A percentile compares a stretch with the other conserved stretches of the same genome.
Evolutionary conservation across 768 basidiomycete genomes (phyloP).

Genomic region (Pleurotus eryngii): DNA sequence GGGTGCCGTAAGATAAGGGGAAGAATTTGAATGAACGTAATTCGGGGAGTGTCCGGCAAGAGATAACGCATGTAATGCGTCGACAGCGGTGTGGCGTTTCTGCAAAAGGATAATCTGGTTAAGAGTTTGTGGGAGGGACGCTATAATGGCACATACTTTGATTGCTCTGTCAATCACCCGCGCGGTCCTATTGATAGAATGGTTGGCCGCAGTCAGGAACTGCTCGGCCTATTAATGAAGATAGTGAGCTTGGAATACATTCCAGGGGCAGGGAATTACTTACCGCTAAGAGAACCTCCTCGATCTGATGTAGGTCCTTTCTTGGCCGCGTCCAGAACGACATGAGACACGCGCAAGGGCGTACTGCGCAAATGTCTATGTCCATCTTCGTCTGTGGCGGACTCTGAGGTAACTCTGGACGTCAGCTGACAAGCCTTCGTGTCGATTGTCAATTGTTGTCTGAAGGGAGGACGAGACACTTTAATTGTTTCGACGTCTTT

Average conservation of each 20-base stretch:
- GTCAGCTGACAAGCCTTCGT: background rate
- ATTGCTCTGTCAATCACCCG: slow-evolving; percentile 53
- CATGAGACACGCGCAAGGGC: slow-evolving; percentile 40
- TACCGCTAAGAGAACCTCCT: slow-evolving; percentile 52
- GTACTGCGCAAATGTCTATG: slow-evolving; percentile 18
- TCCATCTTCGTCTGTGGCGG: background rate
- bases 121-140: background rate
- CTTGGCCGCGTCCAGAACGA: slow-evolving; percentile 50
- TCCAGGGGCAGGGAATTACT: slow-evolving; percentile 17
- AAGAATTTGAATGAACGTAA: slow-evolving; percentile 19
- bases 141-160: slow-evolving; percentile 35
- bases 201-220: slow-evolving; percentile 49
- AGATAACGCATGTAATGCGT: slow-evolving; percentile 31
- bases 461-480: background rate
- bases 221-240: slow-evolving; percentile 45
- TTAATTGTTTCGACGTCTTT: background rate
- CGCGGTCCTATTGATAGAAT: slow-evolving; percentile 56
- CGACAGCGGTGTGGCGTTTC: slow-evolving; percentile 49
- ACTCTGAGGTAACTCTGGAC: background rate
- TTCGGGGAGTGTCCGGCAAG: slow-evolving; percentile 13
- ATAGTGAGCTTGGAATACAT: background rate
- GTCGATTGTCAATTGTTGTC: background rate
- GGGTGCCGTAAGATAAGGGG: slow-evolving; percentile 13
- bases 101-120: slow-evolving; percentile 17
- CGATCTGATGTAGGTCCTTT: slow-evolving; percentile 55